Conservation (phyloP, 768 basidiomycete genomes). For the Russula brevipes region DNA sequence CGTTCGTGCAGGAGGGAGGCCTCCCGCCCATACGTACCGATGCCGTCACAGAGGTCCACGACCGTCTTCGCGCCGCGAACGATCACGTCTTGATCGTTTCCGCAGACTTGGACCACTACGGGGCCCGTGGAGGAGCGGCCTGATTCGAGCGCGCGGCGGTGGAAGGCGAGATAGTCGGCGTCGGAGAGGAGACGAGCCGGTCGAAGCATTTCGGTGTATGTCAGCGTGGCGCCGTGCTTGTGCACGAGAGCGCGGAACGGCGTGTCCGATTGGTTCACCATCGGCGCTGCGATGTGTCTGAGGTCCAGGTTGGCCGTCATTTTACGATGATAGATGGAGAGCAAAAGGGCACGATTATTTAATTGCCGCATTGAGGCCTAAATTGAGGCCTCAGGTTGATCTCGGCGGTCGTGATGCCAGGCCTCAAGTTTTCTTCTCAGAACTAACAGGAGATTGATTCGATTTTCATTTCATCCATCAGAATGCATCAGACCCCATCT, state of each 20-base stretch:
- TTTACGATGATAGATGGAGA: not conserved
- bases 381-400: too few relatives aligned
- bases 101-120: constrained; percentile 69
- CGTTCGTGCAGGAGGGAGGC: too few relatives aligned
- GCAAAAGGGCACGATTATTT: too few relatives aligned
- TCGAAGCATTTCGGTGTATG: constrained; percentile 75
- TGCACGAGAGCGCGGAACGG: constrained; percentile 63
- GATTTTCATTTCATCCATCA: too few relatives aligned
- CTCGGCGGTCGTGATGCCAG: not conserved
- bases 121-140: constrained; percentile 35
- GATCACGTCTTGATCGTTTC: constrained; percentile 59
- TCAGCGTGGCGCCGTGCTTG: constrained; percentile 57
- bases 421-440: not conserved
- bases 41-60: constrained; percentile 57
- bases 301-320: constrained; percentile 25
- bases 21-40: constrained; percentile 42
- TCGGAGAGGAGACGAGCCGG: constrained; percentile 59
- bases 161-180: constrained; percentile 57
- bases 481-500: too few relatives aligned
- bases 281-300: constrained; percentile 57
- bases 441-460: not conserved
- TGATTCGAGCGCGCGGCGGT: constrained; percentile 50
- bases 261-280: constrained; percentile 77
- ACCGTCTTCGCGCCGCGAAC: constrained; percentile 57
- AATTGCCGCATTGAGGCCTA: too few relatives aligned